Conservation (phyloP, 768 basidiomycete species). For the Crassisporium funariophilum region DNA sequence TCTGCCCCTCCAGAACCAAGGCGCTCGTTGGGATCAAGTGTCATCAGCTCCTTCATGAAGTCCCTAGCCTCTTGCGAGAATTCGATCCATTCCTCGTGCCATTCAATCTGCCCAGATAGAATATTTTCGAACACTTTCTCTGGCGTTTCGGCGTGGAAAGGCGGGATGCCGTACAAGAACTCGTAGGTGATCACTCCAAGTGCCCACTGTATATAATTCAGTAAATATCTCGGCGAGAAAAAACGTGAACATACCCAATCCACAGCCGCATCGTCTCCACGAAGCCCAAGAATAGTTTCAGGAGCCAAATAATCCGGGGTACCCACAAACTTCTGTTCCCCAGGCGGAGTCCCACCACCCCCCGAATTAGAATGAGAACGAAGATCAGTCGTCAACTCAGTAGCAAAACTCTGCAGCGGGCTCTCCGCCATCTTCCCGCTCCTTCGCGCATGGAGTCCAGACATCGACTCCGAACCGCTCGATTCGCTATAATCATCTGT, state of each 20-base stretch:
- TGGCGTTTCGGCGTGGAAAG: slow-evolving; percentile 96
- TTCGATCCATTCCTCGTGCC: slow-evolving; percentile 94
- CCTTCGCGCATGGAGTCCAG: slow-evolving; percentile 55
- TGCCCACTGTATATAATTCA: slow-evolving; percentile 73
- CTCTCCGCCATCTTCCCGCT: slow-evolving; percentile 62
- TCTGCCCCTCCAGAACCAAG: slow-evolving; percentile 86
- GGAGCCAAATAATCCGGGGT: slow-evolving; percentile 98
- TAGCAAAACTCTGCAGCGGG: slow-evolving; percentile 84
- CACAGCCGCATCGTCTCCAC: slow-evolving; percentile 92
- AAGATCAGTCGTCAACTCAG: slow-evolving; percentile 80
- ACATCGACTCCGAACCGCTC: slow-evolving; percentile 76
- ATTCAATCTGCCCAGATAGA: slow-evolving; percentile 89
- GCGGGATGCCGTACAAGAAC: slow-evolving; percentile 94
- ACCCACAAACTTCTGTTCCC: slow-evolving; percentile 93
- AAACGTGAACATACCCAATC: slow-evolving; percentile 75
- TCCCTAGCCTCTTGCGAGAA: slow-evolving; percentile 84
- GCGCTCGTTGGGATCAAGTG: slow-evolving; percentile 74
- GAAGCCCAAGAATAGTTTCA: slow-evolving; percentile 92
- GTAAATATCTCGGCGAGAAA: slow-evolving; percentile 9
- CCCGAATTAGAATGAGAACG: slow-evolving; percentile 74
- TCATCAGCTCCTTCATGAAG: slow-evolving; percentile 87
- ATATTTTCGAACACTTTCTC: slow-evolving; percentile 99
- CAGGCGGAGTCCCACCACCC: slow-evolving; percentile 67
- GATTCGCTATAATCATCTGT: slow-evolving; percentile 88
- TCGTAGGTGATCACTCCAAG: slow-evolving; percentile 98